Evolutionary conservation across 2,329 filamentous ascomycete species (phyloP), one percentile per base, ranked within the genome.

Genomic region (Dendrostoma leiphaemia): DNA sequence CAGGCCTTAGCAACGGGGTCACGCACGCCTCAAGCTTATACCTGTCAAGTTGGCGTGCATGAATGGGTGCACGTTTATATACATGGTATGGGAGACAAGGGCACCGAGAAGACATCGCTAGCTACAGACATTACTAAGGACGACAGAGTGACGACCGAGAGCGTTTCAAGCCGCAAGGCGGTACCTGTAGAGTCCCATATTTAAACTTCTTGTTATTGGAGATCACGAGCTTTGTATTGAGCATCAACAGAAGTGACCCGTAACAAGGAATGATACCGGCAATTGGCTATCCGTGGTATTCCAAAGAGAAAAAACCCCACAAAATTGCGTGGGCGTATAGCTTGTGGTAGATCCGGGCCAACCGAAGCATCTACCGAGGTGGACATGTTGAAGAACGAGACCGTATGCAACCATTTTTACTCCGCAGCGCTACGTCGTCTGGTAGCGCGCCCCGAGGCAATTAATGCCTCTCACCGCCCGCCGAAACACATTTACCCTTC

Each of bases 61-160:
- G 1, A 69, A 71, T 0, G 73, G 74, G 0, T 69, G 64, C 8
- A 68, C 82, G 26, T 73, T 75, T 38, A 71, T 81, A 2, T 78
- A 82, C 62, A 80, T 80, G 3, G 74, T 81, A 8, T 60, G 68
- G 48, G 65, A 66, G 15, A 57, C 35, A 49, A 54, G 32, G 50
- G 53, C 6, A 56, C 55, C 23, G 51, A 57, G 37, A 56, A 51
- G 13, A 62, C 67, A 41, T 49, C 56, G 13, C 46, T 64, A n/a
- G 48, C 62, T 13, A 54, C 49, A 12, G 57, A 53, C 32, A 57
- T 61, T 3, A 61, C 60, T 7, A 56, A 48, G 45, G 60, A 61
- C 28, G 51, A 59, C 21, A 58, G 56, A 12, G 63, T 64, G 10
- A 58, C 21, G 34, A 61, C 62, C 3, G 43, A 56, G 17, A 61